Evolutionary conservation across 306 rosid species (phyloP).

Genomic region (peach (Prunus persica)): Prunus_persica_NCBIv2 NC_034014.1:18760001-18760500

Average conservation of each 20-base stretch:
- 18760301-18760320: neutral
- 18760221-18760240: neutral
- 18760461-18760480: neutral
- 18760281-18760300: neutral
- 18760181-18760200: neutral
- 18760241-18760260: neutral
- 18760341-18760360: neutral
- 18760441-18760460: neutral
- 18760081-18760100: neutral
- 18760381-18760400: neutral
- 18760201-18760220: neutral
- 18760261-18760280: neutral
- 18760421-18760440: neutral
- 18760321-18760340: no score
- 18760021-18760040: conserved; percentile 98
- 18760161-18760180: no score
- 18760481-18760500: neutral
- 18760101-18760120: neutral
- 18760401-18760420: neutral
- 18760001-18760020: conserved; percentile 89
- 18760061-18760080: conserved; percentile 2
- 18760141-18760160: no score
- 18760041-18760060: conserved; percentile 60
- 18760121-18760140: neutral
- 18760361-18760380: neutral